Conservation (phyloP, 345 rosid genomes). For the Gossypium longicalyx region DNA sequence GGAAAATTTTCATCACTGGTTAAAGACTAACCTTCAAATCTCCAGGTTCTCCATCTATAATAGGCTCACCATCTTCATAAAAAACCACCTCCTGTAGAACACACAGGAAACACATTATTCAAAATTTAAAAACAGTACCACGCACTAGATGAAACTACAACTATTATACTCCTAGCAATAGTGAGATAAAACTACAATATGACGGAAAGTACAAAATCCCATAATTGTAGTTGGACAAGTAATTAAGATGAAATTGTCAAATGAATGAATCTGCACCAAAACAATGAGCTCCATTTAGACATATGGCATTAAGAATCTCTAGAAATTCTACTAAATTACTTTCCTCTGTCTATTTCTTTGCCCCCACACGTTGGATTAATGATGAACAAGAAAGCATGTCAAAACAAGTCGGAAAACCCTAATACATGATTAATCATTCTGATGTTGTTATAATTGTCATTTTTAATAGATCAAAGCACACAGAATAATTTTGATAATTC, state of each 20-base stretch:
- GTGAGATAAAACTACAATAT: neutral
- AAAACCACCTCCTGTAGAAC: slow-evolving; percentile 79
- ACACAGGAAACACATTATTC: slow-evolving; percentile 7
- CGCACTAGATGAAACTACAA: neutral
- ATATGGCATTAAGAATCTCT: neutral
- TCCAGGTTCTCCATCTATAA: slow-evolving; percentile 92
- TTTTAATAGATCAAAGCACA: neutral
- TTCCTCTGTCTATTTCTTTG: neutral
- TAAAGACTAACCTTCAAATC: slow-evolving; percentile 71
- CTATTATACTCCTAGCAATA: neutral
- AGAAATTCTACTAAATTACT: neutral
- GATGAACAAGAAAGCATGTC: neutral
- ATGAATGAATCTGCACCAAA: slow-evolving; percentile 1
- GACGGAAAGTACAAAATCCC: neutral
- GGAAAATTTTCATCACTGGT: neutral
- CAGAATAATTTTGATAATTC: neutral
- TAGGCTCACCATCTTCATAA: slow-evolving; percentile 95
- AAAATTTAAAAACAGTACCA: neutral
- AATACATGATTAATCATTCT: neutral
- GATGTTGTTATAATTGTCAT: neutral
- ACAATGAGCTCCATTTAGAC: neutral
- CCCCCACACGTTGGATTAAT: neutral
- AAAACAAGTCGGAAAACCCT: neutral
- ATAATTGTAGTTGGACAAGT: neutral
- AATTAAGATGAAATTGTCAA: neutral